These are phyloP conservation scores for Sapria himalayana DNA, from an alignment of 345 rosid genomes.

Conservation along the genomic window DNA sequence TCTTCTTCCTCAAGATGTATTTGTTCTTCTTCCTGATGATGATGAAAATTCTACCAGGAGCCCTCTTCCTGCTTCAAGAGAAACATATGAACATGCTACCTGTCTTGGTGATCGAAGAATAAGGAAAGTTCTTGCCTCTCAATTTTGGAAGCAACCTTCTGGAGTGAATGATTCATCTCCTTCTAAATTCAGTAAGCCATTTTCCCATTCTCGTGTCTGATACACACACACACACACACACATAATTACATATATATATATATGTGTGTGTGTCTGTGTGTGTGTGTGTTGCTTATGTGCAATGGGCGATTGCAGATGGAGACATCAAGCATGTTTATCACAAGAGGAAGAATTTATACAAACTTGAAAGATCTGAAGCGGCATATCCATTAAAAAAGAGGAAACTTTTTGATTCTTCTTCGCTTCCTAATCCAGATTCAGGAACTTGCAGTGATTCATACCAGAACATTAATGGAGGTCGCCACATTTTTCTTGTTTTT, in stretches of 20 bases:
- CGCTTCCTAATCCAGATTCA: constrained; percentile 35
- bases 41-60: constrained; percentile 70
- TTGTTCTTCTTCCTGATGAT: constrained; percentile 65
- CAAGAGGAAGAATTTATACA: constrained; percentile 33
- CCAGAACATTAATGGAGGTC: constrained; percentile 19
- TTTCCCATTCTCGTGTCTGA: not conserved
- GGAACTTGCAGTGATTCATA: constrained; percentile 28
- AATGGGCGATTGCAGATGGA: constrained; percentile 26
- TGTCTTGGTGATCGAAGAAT: constrained; percentile 72
- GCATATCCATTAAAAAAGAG: constrained; percentile 80
- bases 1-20: constrained; percentile 25
- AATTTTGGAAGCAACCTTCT: constrained; percentile 40
- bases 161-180: constrained; percentile 28
- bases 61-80: constrained; percentile 33
- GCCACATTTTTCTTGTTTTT: constrained; percentile 16
- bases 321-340: constrained; percentile 27
- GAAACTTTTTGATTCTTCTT: constrained; percentile 32
- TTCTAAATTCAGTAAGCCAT: constrained; percentile 29
- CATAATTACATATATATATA: too few species aligned
- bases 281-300: not conserved
- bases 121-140: constrained; percentile 72
- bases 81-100: constrained; percentile 42
- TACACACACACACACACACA: not conserved
- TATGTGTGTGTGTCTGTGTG: too few species aligned
- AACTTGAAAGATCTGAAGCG: constrained; percentile 43